phyloP scores from a whole-genome alignment of 805 yeast species.

The Yamadazyma scolyti region DNA sequence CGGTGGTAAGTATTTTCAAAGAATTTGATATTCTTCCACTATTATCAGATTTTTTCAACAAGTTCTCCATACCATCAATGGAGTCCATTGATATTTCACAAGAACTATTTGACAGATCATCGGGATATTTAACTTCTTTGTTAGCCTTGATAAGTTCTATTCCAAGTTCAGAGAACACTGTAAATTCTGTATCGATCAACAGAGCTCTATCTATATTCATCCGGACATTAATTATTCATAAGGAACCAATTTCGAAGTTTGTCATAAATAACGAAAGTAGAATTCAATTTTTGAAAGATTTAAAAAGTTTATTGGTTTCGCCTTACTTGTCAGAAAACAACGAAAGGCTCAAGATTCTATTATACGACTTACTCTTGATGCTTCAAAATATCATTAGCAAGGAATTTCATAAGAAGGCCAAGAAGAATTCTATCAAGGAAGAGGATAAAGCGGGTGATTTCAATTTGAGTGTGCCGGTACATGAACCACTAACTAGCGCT shows the following conservation, averaged over 20 bases:
- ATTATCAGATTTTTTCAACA: constrained; percentile 43
- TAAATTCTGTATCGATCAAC: constrained; percentile 5
- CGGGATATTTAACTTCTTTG: constrained; percentile 19
- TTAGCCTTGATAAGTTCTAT: constrained; percentile 6
- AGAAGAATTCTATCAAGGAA: background rate
- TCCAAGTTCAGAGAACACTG: background rate
- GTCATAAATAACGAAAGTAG: constrained; percentile 37
- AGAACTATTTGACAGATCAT: constrained; percentile 19
- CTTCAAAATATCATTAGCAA: constrained; percentile 38
- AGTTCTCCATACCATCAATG: constrained; percentile 37
- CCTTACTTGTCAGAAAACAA: constrained; percentile 31
- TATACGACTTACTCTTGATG: constrained; percentile 57
- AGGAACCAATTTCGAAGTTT: constrained; percentile 44
- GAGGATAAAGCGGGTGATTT: background rate
- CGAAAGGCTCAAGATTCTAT: constrained; percentile 50
- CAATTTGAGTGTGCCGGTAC: background rate
- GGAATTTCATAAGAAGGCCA: constrained; percentile 1
- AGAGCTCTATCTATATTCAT: constrained; percentile 44
- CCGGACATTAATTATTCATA: constrained; percentile 57
- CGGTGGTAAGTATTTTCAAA: constrained; percentile 4
- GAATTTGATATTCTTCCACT: constrained; percentile 28
- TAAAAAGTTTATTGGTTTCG: constrained; percentile 45
- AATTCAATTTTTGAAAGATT: constrained; percentile 44
- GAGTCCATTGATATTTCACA: constrained; percentile 17
- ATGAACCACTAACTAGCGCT: too few relatives aligned